phyloP scores from a whole-genome alignment of 257 asterid species.

The Ilex aquifolium region DNA sequence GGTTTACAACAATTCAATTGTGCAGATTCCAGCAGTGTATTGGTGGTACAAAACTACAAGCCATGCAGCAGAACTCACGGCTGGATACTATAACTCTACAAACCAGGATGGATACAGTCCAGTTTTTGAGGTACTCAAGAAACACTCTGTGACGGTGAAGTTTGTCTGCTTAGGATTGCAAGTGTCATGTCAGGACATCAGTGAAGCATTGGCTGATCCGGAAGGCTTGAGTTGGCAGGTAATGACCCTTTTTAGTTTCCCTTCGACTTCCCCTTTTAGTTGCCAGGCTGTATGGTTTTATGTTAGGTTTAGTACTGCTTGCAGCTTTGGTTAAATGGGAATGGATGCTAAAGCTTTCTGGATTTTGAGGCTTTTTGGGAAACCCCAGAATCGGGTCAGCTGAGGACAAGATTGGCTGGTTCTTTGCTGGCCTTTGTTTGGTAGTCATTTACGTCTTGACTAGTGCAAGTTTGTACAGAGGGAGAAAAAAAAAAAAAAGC shows the following conservation, averaged over 20 bases:
- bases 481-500: no score
- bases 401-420: no score
- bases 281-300: no score
- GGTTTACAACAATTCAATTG: neutral
- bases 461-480: no score
- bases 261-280: neutral
- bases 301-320: neutral
- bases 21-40: conserved; percentile 59
- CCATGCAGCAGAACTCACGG: conserved; percentile 78
- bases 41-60: conserved; percentile 78
- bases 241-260: neutral
- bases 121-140: conserved; percentile 49
- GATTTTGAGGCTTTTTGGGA: neutral
- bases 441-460: no score
- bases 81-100: conserved; percentile 58
- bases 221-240: conserved; percentile 76
- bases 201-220: conserved; percentile 51
- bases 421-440: no score
- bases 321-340: neutral
- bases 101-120: conserved; percentile 61
- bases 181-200: conserved; percentile 33
- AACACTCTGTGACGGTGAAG: conserved; percentile 39
- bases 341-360: neutral
- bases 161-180: conserved; percentile 36
- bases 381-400: no score